Conservation (phyloP, 1,284 basidiomycete genomes). For the Trichosporon sp. region DNA sequence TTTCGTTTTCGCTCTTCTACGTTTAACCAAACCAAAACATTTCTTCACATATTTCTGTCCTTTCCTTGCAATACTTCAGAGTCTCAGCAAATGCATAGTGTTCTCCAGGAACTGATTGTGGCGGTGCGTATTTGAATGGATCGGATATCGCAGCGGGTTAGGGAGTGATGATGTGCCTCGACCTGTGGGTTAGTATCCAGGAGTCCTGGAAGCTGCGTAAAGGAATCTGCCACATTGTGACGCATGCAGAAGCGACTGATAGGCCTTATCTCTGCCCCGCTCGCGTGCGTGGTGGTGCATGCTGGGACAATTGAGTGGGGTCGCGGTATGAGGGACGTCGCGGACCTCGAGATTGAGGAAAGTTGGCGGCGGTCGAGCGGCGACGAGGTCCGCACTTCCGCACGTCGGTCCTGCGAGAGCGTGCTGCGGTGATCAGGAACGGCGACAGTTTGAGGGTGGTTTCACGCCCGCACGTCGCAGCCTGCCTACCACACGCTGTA, state of each 20-base stretch:
- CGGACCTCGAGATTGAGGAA: neutral
- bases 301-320: neutral
- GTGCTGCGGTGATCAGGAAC: constrained; percentile 17
- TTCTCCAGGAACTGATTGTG: neutral
- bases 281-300: neutral
- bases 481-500: neutral
- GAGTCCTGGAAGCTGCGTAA: neutral
- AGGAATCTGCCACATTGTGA: neutral
- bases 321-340: neutral
- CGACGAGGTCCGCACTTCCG: neutral
- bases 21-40: constrained; percentile 20
- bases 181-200: neutral
- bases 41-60: constrained; percentile 20
- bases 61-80: neutral
- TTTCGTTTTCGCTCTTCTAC: constrained; percentile 35
- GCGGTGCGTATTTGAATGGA: neutral
- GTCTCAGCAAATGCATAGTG: constrained; percentile 25
- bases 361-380: neutral
- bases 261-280: constrained; percentile 1
- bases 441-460: constrained; percentile 11
- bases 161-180: neutral
- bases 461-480: constrained; percentile 5
- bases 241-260: neutral
- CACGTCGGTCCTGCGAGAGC: neutral
- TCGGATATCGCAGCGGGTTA: neutral